phyloP scores from a whole-genome alignment of 192 early-diverging fungal genomes.

The Backusella australiensis region DNA sequence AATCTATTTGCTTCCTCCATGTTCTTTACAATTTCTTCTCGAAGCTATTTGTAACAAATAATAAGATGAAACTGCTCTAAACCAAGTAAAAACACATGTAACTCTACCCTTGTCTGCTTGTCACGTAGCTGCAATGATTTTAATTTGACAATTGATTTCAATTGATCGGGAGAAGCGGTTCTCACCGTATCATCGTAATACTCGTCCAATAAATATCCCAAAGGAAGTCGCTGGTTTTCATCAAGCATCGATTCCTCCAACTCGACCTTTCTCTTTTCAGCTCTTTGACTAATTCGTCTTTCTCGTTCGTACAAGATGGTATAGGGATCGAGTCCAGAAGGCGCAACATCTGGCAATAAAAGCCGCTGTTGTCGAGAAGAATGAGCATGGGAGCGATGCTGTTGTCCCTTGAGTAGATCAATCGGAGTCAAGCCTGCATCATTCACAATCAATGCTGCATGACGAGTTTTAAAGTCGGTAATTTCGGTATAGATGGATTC shows the following conservation, averaged over 20 bases:
- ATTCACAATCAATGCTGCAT: neutral
- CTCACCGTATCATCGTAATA: slow-evolving; percentile 36
- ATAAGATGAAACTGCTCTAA: neutral
- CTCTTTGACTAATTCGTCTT: slow-evolving; percentile 56
- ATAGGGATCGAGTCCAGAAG: slow-evolving; percentile 76
- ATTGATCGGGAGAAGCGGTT: slow-evolving; percentile 52
- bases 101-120: slow-evolving; percentile 63
- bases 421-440: slow-evolving; percentile 28
- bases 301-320: slow-evolving; percentile 79
- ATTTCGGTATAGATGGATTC: slow-evolving; percentile 43
- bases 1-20: slow-evolving; percentile 73
- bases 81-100: neutral
- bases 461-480: slow-evolving; percentile 25
- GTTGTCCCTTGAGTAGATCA: slow-evolving; percentile 47
- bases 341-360: slow-evolving; percentile 67
- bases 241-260: slow-evolving; percentile 44
- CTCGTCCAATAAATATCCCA: slow-evolving; percentile 36
- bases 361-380: slow-evolving; percentile 62
- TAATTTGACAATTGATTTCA: slow-evolving; percentile 81
- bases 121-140: slow-evolving; percentile 78
- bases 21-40: slow-evolving; percentile 71
- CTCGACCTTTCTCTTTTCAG: slow-evolving; percentile 70
- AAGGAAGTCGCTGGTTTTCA: slow-evolving; percentile 34
- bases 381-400: slow-evolving; percentile 41
- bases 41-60: slow-evolving; percentile 40